Base-by-base conservation (phyloP, 179 eudicot species). In the Drosera spatulata region DNA sequence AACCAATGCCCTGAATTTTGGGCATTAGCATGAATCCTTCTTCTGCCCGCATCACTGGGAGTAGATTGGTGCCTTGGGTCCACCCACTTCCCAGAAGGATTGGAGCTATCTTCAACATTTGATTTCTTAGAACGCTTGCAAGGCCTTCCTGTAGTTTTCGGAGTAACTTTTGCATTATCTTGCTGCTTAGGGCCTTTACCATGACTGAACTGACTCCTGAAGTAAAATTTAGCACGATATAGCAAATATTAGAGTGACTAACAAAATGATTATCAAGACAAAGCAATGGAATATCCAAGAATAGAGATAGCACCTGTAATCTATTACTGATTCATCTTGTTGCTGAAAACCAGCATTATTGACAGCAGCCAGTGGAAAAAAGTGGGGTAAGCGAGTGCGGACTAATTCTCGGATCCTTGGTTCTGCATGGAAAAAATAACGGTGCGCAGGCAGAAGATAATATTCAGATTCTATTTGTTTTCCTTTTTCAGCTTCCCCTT, bases 11-110 rank as follows among this genome's bases (percentile, higher is more conserved):
- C 96, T 52, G 87, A 58, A 61, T 94, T 75, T 65, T 76, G 83
- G 40, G 85, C 82, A 71, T 68, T 84, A 61, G 95, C 95, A 40
- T 71, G 84, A 62, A 86, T 84, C 73, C 94, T 75, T 79, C 96
- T 86, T 79, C 77, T 85, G 62, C 87, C 86, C 64, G 95, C 97
- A 80, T 84, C 85, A 76, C 71, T 78, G 2, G 96, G 90, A 67
- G 62, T 73, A 38, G 59, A 64, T 62, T 62, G 44, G 50, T 67
- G 57, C 68, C 67, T 90, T 14, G 96, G 88, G 74, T 81, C 79
- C 51, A 86, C 67, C 98, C 98, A 91, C 50, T 68, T 73, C 63
- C 73, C 82, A 44, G 82, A 66, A 53, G 69, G 81, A 60, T 71
- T 63, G 51, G 80, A 56, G 39, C 58, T 43, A 56, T 65, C 76